A percentile compares a stretch with the other conserved stretches of the same genome.
phyloP scores from a whole-genome alignment of 2,329 filamentous ascomycete genomes.

The Ophiognomonia clavigignenti-juglandacearum region DNA sequence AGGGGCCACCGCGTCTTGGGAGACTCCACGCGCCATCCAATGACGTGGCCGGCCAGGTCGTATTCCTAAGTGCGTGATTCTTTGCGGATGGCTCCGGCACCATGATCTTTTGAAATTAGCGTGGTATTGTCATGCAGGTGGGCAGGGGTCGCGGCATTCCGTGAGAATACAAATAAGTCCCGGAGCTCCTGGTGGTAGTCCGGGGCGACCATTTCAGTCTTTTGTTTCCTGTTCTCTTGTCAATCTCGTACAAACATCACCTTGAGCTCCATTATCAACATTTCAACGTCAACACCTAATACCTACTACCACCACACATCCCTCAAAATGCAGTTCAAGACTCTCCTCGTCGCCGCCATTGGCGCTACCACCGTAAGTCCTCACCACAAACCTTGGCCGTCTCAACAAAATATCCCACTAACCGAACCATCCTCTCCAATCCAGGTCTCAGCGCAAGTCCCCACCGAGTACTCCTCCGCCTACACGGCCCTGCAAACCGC shows the following conservation, averaged over 20 bases:
- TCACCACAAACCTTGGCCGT: no score
- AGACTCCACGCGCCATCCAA: no score
- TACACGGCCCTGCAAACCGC: conserved; percentile 1
- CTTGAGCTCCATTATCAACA: no score
- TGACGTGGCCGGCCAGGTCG: no score
- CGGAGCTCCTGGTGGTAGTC: not conserved
- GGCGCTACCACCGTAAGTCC: not conserved
- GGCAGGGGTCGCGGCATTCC: not conserved
- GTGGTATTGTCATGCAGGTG: not conserved
- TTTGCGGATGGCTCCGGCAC: not conserved
- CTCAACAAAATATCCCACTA: no score
- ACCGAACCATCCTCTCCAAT: no score
- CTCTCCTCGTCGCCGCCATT: conserved; percentile 4
- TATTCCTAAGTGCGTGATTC: not conserved
- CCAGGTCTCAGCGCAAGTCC: not conserved
- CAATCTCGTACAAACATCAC: not conserved
- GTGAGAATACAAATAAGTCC: conserved; percentile 1
- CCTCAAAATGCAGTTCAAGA: conserved; percentile 14
- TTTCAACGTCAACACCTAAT: not conserved
- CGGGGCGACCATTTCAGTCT: no score
- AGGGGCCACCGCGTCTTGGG: no score
- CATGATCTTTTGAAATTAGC: not conserved
- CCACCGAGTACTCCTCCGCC: not conserved
- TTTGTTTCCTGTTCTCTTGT: not conserved
- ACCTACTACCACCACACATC: not conserved